Percentiles rank a stretch among this genome's conserved stretches.
Conservation (phyloP, 1,284 basidiomycete genomes). For the Puccinia hordei region DNA sequence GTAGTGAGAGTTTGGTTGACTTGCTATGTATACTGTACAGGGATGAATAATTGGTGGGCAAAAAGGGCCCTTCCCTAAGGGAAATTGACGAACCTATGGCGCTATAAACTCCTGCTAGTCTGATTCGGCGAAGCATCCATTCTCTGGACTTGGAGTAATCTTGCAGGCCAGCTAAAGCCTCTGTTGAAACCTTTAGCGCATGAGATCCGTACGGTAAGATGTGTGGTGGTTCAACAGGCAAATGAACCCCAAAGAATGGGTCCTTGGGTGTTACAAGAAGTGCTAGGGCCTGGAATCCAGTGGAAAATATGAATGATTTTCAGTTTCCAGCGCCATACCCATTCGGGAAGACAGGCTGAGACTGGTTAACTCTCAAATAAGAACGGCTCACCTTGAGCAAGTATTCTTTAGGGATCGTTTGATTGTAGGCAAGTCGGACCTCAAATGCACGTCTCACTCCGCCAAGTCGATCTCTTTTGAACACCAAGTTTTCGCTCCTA, state of each 20-base stretch:
- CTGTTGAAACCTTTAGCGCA: constrained; percentile 16
- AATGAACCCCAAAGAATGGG: constrained; percentile 25
- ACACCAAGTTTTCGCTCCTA: background rate
- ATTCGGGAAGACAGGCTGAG: background rate
- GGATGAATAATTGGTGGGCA: background rate
- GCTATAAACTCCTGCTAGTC: constrained; percentile 34
- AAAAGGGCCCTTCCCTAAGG: background rate
- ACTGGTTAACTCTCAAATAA: too few species aligned
- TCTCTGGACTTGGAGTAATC: constrained; percentile 33
- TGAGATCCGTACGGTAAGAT: constrained; percentile 35
- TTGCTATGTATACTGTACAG: too few species aligned
- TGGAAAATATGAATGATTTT: background rate
- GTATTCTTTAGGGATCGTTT: constrained; percentile 2
- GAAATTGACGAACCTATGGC: constrained; percentile 18
- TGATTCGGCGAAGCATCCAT: constrained; percentile 44
- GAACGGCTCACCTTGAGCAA: constrained; percentile 15
- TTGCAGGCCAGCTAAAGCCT: constrained; percentile 6
- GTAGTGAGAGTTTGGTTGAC: background rate
- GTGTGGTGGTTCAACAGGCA: constrained; percentile 32
- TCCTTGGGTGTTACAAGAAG: constrained; percentile 22
- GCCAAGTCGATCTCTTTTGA: constrained; percentile 5
- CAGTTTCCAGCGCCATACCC: too few species aligned
- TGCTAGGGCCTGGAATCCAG: constrained; percentile 1
- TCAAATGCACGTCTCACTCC: constrained; percentile 34
- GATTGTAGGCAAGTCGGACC: constrained; percentile 30